Evolutionary conservation across 371 early-diverging fungal genomes (phyloP).

Genomic region (Mucor mucedo): DNA sequence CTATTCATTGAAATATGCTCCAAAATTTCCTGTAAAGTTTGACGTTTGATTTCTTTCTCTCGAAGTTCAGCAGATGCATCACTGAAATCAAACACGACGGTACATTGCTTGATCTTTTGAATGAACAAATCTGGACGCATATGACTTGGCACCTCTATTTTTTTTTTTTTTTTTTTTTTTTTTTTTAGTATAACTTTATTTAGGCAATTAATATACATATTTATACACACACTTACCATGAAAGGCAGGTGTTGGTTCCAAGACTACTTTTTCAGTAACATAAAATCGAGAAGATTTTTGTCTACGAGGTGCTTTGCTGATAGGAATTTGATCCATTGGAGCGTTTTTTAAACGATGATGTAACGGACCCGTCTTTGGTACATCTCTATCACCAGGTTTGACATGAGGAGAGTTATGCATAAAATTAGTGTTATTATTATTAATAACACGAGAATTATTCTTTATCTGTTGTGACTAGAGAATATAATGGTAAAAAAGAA

Average conservation of each 20-base stretch:
- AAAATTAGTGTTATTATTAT: slow-evolving; percentile 21
- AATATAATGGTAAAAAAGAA: not conserved
- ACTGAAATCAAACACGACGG: slow-evolving; percentile 90
- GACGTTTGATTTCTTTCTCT: slow-evolving; percentile 93
- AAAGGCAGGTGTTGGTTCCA: slow-evolving; percentile 76
- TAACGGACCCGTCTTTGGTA: slow-evolving; percentile 76
- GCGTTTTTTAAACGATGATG: slow-evolving; percentile 74
- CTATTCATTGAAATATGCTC: slow-evolving; percentile 88
- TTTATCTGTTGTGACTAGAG: slow-evolving; percentile 8
- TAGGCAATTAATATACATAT: not conserved
- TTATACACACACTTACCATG: slow-evolving; percentile 59
- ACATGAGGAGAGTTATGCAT: slow-evolving; percentile 31
- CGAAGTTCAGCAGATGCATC: slow-evolving; percentile 83
- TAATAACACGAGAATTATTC: slow-evolving; percentile 4
- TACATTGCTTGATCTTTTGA: slow-evolving; percentile 88
- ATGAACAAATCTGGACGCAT: slow-evolving; percentile 83
- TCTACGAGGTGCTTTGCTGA: slow-evolving; percentile 81
- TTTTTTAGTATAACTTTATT: too few species aligned
- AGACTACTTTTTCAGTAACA: slow-evolving; percentile 76
- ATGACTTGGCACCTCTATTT: slow-evolving; percentile 68
- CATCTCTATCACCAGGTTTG: slow-evolving; percentile 32
- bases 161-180: not conserved
- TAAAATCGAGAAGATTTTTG: slow-evolving; percentile 87
- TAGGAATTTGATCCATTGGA: slow-evolving; percentile 79
- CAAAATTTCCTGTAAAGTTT: slow-evolving; percentile 85